Percentiles rank a stretch among this genome's conserved stretches.
Conservation (phyloP, 805 yeast genomes). For the Cyberlindnera saturnus region DNA sequence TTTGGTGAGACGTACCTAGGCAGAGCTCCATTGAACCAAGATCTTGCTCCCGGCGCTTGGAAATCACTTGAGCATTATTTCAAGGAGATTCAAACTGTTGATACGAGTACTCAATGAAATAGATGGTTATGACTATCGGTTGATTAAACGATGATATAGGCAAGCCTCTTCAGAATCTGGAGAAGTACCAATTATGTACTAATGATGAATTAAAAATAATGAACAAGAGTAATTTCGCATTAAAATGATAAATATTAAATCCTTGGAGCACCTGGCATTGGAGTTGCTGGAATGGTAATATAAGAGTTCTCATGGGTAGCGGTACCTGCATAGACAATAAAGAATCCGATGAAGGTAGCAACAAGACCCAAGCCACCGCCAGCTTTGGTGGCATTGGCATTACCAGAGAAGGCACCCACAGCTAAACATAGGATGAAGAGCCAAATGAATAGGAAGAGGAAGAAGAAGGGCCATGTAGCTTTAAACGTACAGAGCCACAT, state of each 20-base stretch:
- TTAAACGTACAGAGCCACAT: constrained; percentile 52
- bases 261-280: constrained; percentile 42
- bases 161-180: no score
- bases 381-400: constrained; percentile 38
- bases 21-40: constrained; percentile 41
- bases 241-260: constrained; percentile 15
- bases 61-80: constrained; percentile 12
- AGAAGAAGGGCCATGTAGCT: constrained; percentile 52
- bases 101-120: constrained; percentile 21
- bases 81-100: constrained; percentile 10
- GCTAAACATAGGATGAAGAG: constrained; percentile 46
- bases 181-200: not conserved
- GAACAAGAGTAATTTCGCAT: not conserved
- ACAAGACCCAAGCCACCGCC: constrained; percentile 60
- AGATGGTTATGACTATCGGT: constrained; percentile 3
- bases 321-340: constrained; percentile 57
- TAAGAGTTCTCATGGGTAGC: constrained; percentile 57
- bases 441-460: constrained; percentile 47
- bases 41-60: constrained; percentile 28
- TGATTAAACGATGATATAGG: not conserved
- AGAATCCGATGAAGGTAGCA: constrained; percentile 53
- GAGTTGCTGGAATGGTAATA: constrained; percentile 43
- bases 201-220: not conserved
- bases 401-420: constrained; percentile 47
- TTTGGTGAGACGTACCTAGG: constrained; percentile 40